phyloP scores from a whole-genome alignment of 305 asterid species.

The Solanum hybrid region DNA sequence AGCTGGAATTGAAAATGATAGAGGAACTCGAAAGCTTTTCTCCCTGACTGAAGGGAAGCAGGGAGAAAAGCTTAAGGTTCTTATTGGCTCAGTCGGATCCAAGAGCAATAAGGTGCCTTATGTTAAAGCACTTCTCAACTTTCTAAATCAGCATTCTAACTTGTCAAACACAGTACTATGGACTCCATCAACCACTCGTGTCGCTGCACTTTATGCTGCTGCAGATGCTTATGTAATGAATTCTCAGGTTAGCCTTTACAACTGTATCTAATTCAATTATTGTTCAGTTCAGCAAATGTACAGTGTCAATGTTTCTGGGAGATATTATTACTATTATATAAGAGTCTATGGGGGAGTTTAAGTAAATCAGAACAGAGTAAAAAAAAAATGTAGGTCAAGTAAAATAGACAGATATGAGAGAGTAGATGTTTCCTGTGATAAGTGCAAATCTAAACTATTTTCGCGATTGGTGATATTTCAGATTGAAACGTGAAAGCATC shows the following conservation, averaged over 20 bases:
- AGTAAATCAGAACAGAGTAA: neutral
- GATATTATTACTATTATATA: neutral
- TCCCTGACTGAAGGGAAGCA: constrained; percentile 17
- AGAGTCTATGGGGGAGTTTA: neutral
- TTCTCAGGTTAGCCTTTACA: constrained; percentile 58
- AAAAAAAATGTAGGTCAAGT: neutral
- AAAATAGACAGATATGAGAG: neutral
- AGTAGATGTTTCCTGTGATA: neutral
- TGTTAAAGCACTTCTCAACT: constrained; percentile 64
- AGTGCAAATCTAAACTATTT: neutral
- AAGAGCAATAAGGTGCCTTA: constrained; percentile 84
- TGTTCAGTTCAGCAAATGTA: neutral
- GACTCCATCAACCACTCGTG: constrained; percentile 94
- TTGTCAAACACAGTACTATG: constrained; percentile 72
- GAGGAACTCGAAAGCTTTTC: constrained; percentile 28
- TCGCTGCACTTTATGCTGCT: constrained; percentile 90
- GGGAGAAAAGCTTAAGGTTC: constrained; percentile 52
- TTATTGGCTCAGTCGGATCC: constrained; percentile 90
- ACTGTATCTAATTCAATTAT: neutral
- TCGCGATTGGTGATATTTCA: neutral
- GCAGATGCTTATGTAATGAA: constrained; percentile 95
- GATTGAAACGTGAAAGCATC: neutral
- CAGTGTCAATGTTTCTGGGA: neutral
- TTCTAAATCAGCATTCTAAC: constrained; percentile 49
- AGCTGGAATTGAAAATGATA: constrained; percentile 16